A percentile compares a stretch with the other conserved stretches of the same genome.
phyloP scores from a whole-genome alignment of 768 basidiomycete species.

The Mycena chlorophos region DNA sequence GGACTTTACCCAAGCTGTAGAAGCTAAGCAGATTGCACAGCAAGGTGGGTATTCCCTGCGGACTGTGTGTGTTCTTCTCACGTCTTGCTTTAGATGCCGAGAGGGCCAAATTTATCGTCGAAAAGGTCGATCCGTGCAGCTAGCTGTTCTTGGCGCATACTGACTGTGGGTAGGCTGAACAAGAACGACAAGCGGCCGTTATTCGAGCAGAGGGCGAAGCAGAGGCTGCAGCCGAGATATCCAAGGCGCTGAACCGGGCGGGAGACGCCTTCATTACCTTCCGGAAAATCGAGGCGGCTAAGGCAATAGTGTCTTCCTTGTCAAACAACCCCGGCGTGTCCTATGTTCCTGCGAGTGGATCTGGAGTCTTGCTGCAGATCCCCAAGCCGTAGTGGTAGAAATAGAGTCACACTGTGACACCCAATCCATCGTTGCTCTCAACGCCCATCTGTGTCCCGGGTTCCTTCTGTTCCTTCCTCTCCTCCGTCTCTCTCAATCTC shows the following conservation, averaged over 20 bases:
- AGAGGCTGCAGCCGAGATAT: conserved; percentile 93
- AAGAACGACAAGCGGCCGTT: conserved; percentile 97
- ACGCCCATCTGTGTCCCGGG: conserved; percentile 35
- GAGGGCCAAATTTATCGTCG: conserved; percentile 97
- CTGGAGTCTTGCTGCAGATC: conserved; percentile 82
- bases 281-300: conserved; percentile 95
- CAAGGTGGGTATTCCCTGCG: conserved; percentile 60
- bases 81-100: conserved; percentile 73
- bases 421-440: conserved; percentile 7
- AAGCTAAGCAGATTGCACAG: conserved; percentile 99
- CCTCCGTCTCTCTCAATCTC: conserved; percentile 45
- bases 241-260: conserved; percentile 85
- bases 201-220: conserved; percentile 99
- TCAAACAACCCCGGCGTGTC: conserved; percentile 80
- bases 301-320: conserved; percentile 91
- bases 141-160: not conserved
- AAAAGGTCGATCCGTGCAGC: conserved; percentile 62
- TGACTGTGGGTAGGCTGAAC: conserved; percentile 72
- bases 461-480: conserved; percentile 44
- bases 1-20: conserved; percentile 98
- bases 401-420: not conserved
- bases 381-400: conserved; percentile 52
- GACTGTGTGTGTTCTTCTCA: conserved; percentile 4
- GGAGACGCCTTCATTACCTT: conserved; percentile 95
- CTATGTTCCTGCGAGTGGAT: conserved; percentile 80